Base-by-base conservation (phyloP, 805 yeast genomes). In the Suhomyces vadensis region DNA sequence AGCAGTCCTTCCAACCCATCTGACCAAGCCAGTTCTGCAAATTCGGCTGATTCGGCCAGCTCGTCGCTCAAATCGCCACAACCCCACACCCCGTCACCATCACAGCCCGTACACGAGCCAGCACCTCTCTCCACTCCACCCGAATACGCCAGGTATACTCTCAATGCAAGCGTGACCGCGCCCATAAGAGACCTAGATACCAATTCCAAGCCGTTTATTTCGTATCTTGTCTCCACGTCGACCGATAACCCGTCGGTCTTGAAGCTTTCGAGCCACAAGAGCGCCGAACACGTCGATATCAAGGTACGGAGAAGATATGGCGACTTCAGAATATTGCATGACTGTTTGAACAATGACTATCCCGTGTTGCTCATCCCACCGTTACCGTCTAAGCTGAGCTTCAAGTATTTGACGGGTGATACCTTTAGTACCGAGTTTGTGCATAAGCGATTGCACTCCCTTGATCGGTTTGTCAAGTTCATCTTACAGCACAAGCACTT, bases 341-440 rank as follows among this genome's bases (percentile, higher is more conserved):
- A 84, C 48, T 82, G 88, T 44, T 69, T 92, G 42, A 62, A 74
- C 40, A 83, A 81, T 52, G 97, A 91, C 59, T 86, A 73, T 60
- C 96, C 97, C 0, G 86, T 94, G 3, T 75, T 87, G 47, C 79
- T 94, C 10, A 80, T 92, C 0, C 99, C 99, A 1, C 97, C 98
- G 10, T 73, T 92, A 42, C 99, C 99, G 0, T 95, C 92, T 49
- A 91, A 90, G 63, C 87, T 87, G 68, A 79, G 95, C 48, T 73
- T 92, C 54, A 96, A 92, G 61, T 92, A 94, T 64, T 75, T 92
- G 41, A 90, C 95, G 29, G 98, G 99, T 8, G 97, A 92, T 56
- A 74, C 98, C 29, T 92, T 92, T 61, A 82, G 92, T 21, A 74
- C 79, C 10, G 90, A 87, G 46, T 94, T 94, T 63, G 92, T 96